These are phyloP conservation scores for Saitoella complicata DNA, from an alignment of 805 yeast species.

Conservation along the genomic window DNA sequence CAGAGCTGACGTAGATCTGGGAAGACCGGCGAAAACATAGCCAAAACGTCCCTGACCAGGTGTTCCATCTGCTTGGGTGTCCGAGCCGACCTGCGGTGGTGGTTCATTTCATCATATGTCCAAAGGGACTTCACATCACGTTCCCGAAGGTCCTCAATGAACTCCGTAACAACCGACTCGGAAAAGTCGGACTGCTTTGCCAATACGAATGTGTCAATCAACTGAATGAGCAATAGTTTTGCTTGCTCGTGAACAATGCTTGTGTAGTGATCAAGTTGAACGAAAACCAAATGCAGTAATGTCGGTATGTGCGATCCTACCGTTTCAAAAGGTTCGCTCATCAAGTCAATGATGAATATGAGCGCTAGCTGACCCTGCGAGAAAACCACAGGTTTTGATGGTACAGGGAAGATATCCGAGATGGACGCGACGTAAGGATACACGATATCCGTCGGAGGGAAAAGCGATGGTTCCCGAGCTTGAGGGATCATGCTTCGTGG, in stretches of 20 bases:
- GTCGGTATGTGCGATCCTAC: constrained; percentile 48
- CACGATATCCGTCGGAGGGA: constrained; percentile 21
- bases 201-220: constrained; percentile 48
- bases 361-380: constrained; percentile 78
- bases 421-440: constrained; percentile 70
- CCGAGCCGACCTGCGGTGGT: constrained; percentile 60
- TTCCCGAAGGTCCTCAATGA: constrained; percentile 41
- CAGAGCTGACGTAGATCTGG: constrained; percentile 58
- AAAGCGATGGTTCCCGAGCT: constrained; percentile 20
- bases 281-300: constrained; percentile 62
- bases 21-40: constrained; percentile 30
- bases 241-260: constrained; percentile 76
- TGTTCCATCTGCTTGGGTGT: constrained; percentile 77
- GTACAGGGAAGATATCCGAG: constrained; percentile 35
- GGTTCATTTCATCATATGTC: constrained; percentile 73
- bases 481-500: constrained; percentile 86
- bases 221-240: constrained; percentile 51
- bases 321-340: constrained; percentile 49
- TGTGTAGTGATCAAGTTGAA: constrained; percentile 75
- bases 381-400: constrained; percentile 56
- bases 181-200: constrained; percentile 28
- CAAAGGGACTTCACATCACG: constrained; percentile 43
- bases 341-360: constrained; percentile 67
- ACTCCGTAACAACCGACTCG: constrained; percentile 29
- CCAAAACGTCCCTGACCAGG: constrained; percentile 46